phyloP scores from a whole-genome alignment of 2,329 filamentous ascomycete species.

The Fusarium sp. region DNA sequence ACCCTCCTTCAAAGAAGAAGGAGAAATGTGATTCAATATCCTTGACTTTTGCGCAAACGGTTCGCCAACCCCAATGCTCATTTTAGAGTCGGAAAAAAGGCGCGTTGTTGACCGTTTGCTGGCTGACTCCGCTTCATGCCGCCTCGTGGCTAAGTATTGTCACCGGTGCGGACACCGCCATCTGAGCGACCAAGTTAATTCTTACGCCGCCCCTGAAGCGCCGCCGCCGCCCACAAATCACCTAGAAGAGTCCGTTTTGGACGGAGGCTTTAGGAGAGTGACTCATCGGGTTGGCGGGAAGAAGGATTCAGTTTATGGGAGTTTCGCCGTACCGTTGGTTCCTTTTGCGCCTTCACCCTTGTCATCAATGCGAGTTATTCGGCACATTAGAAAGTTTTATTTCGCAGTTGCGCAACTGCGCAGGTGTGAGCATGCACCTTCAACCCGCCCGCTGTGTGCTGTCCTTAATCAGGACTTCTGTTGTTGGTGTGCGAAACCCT shows the following conservation, averaged over 20 bases:
- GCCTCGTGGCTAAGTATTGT: conserved; percentile 38
- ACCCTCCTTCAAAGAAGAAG: conserved; percentile 23
- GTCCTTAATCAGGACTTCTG: conserved; percentile 19
- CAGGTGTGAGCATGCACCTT: conserved; percentile 18
- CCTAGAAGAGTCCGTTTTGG: conserved; percentile 29
- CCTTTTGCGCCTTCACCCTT: conserved; percentile 25
- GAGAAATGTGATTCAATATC: conserved; percentile 18
- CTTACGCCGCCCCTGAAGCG: conserved; percentile 32
- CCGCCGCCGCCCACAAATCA: conserved; percentile 35
- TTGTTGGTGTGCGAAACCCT: conserved; percentile 20
- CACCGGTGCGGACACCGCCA: conserved; percentile 39
- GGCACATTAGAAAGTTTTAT: conserved; percentile 41
- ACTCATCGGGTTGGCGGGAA: conserved; percentile 41
- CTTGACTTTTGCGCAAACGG: conserved; percentile 18
- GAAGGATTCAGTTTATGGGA: conserved; percentile 24
- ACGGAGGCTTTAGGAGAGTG: conserved; percentile 30
- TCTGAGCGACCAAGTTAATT: conserved; percentile 31
- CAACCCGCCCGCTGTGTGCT: conserved; percentile 40
- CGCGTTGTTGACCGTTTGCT: conserved; percentile 33
- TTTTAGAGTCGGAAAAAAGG: conserved; percentile 5
- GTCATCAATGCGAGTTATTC: conserved; percentile 38
- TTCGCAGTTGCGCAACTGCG: conserved; percentile 21
- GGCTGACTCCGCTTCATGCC: conserved; percentile 39
- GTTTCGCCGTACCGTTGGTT: conserved; percentile 25
- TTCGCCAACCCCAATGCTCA: conserved; percentile 20